phyloP scores from a whole-genome alignment of 192 early-diverging fungal species.

The Chytriomyces sp. region DNA sequence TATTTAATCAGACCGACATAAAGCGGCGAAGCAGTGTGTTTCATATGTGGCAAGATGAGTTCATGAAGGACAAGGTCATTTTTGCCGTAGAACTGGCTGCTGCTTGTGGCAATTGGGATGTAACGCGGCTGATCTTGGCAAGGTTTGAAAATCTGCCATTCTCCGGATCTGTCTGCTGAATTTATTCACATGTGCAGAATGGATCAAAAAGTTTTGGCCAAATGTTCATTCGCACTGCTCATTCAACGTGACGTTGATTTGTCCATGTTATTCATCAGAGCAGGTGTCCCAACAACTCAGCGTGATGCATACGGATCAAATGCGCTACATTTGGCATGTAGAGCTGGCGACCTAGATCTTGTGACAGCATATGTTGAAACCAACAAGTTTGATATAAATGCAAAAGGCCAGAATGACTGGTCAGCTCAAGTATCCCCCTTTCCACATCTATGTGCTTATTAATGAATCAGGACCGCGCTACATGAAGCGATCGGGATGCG shows the following conservation, averaged over 20 bases:
- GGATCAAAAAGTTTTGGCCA: slow-evolving; percentile 28
- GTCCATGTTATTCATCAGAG: slow-evolving; percentile 28
- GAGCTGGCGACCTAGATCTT: slow-evolving; percentile 41
- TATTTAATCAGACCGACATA: background rate
- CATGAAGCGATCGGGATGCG: slow-evolving; percentile 42
- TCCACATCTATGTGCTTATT: background rate
- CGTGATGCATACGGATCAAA: slow-evolving; percentile 33
- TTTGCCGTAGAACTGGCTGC: slow-evolving; percentile 49
- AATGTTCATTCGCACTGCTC: slow-evolving; percentile 36
- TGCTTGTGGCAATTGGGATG: slow-evolving; percentile 35
- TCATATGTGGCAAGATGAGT: slow-evolving; percentile 35
- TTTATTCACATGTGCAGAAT: slow-evolving; percentile 24
- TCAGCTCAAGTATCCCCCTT: slow-evolving; percentile 26
- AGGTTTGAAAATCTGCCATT: slow-evolving; percentile 1
- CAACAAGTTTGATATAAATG: slow-evolving; percentile 36
- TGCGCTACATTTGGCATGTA: slow-evolving; percentile 41
- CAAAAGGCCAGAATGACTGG: slow-evolving; percentile 41
- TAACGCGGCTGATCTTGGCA: slow-evolving; percentile 34
- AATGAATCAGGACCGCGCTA: slow-evolving; percentile 44
- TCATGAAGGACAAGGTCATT: slow-evolving; percentile 35
- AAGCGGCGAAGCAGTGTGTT: slow-evolving; percentile 30
- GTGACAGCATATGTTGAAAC: slow-evolving; percentile 37
- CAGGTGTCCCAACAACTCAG: slow-evolving; percentile 33
- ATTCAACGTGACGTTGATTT: slow-evolving; percentile 37
- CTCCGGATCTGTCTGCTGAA: background rate